A percentile compares a stretch with the other conserved stretches of the same genome.
phyloP scores from a whole-genome alignment of 495 filamentous ascomycete genomes.

The Tuber umbilicatum region DNA sequence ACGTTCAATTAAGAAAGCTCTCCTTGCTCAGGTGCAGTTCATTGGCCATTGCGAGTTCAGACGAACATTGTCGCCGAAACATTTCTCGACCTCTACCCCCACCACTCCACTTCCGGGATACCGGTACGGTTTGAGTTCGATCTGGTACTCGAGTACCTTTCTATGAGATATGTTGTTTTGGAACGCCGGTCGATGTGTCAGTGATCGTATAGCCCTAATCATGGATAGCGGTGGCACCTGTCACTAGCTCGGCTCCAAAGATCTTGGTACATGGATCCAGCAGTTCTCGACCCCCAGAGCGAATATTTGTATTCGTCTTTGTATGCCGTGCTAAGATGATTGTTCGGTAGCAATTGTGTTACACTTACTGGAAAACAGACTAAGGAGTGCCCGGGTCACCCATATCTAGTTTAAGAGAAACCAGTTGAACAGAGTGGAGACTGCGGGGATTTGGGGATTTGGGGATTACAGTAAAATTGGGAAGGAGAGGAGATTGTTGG shows the following conservation, averaged over 20 bases:
- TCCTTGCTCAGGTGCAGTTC: conserved; percentile 26
- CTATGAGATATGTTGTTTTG: background rate
- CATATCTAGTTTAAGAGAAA: background rate
- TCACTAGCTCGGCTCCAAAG: background rate
- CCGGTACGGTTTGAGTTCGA: background rate
- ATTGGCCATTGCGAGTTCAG: conserved; percentile 17
- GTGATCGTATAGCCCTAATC: background rate
- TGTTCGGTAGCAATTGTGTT: background rate
- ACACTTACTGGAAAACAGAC: background rate
- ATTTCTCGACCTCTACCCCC: background rate
- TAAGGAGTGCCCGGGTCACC: background rate
- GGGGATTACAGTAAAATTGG: background rate
- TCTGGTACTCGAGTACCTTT: background rate
- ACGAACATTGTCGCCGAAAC: background rate
- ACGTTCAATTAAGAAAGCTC: conserved; percentile 18
- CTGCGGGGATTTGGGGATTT: background rate
- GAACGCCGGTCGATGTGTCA: background rate
- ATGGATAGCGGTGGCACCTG: background rate
- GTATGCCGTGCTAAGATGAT: background rate
- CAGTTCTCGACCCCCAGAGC: background rate
- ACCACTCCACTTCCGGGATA: background rate
- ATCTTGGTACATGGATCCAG: background rate
- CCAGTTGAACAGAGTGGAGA: background rate
- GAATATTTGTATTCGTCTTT: background rate
- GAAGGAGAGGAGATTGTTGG: background rate